A percentile compares a stretch with the other conserved stretches of the same genome.
Conservation (phyloP, 2,329 filamentous ascomycete genomes). For the Alternaria rosae region DNA sequence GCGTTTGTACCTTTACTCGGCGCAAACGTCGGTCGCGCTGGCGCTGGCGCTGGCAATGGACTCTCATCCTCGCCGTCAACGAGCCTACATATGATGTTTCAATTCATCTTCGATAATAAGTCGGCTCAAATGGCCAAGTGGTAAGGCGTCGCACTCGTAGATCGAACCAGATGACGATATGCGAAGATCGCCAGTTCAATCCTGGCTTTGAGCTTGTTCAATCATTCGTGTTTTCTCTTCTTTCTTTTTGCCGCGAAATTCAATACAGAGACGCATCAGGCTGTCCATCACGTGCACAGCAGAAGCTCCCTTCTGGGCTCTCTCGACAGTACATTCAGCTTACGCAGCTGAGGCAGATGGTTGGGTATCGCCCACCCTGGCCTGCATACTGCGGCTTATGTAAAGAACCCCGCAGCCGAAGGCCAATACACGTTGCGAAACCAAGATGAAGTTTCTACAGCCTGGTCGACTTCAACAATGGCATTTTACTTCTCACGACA, state of each 20-base stretch:
- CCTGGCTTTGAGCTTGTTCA: slow-evolving; percentile 22
- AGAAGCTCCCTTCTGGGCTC: neutral
- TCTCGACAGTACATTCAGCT: neutral
- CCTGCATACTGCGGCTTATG: neutral
- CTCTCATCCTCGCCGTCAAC: neutral
- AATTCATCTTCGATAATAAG: neutral
- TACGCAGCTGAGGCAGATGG: neutral
- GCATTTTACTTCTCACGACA: neutral
- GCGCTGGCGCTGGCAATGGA: neutral
- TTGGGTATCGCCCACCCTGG: neutral
- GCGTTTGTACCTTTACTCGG: neutral
- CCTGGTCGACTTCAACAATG: rapidly evolving
- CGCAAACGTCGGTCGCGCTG: neutral
- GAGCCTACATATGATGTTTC: neutral
- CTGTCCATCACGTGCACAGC: neutral
- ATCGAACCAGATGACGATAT: slow-evolving; percentile 17
- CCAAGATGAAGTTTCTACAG: neutral
- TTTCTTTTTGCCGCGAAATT: neutral
- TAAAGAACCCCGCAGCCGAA: neutral
- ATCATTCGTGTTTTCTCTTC: neutral
- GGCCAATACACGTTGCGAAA: neutral
- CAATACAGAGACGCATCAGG: neutral
- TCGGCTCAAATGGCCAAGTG: slow-evolving; percentile 28
- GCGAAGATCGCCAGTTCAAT: slow-evolving; percentile 34
- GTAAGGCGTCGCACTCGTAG: slow-evolving; percentile 37